Evolutionary conservation across 805 yeast genomes (phyloP), one percentile per base, ranked within the genome.

Genomic region (Teunomyces aglyptinius): DNA sequence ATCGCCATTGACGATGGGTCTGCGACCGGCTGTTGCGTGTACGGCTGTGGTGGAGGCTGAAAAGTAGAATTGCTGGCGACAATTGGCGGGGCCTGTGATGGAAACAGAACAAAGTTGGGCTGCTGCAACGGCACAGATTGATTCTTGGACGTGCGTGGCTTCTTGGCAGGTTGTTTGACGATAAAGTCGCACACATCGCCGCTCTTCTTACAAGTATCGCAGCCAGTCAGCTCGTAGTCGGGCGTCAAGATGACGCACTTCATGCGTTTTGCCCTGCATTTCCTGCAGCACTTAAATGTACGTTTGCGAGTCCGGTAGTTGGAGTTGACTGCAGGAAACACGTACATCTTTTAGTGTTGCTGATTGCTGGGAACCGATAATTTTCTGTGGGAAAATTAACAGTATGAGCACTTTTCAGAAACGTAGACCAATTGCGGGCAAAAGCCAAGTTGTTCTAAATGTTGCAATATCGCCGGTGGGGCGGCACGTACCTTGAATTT

Each of bases 271-370:
- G 41, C 32, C 2, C 71, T 58, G 48, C 73, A 67, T 34, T 49
- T 56, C 22, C 60, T 51, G 47, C 73, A 67, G 51, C 70, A 66
- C 38, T 61, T 59, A 50, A 64, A 67, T 8, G 69, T 58, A 19
- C 73, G 49, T 49, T 67, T 65, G 28, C 73, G 48, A 5, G 67
- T 55, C 49, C 61, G 62, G 51, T 64, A 67, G 49, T 59, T 64
- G 34, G 59, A 49, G 47, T 67, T 59, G 39, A 65, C 63, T 12
- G 70, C 73, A 4, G 73, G 73, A 44, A 67, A 67, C 10, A 65
- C 71, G 50, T 57, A 61, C 72, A 66, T 65, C 11, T 19, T 3
- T 12, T 28, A 7, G 26, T 3, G 26, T 24, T 24, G 26, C 26
- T 24, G 2, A 8, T 10, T 24, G 26, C 26, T 24, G 26, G 26